Conservation (phyloP, 768 basidiomycete species). For the Lentinula aciculospora region DNA sequence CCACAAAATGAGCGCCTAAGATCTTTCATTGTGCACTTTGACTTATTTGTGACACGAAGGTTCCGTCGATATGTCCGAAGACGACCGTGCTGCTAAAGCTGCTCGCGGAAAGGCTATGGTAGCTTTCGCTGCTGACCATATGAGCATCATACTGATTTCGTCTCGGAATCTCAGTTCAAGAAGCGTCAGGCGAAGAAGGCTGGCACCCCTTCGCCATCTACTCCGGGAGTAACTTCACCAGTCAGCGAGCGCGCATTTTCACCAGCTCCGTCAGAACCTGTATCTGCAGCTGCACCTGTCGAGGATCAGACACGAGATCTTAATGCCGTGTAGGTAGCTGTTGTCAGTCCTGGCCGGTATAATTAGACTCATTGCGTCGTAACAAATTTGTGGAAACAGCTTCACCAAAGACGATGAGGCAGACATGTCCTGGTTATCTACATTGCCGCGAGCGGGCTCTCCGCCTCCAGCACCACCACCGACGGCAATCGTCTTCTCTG, state of each 20-base stretch:
- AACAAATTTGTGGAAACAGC: conserved; percentile 12
- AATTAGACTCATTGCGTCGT: not conserved
- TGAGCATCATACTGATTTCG: not conserved
- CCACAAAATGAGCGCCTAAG: conserved; percentile 4
- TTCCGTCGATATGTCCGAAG: conserved; percentile 47
- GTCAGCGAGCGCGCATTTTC: conserved; percentile 47
- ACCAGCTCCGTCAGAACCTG: conserved; percentile 39
- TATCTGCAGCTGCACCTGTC: conserved; percentile 14
- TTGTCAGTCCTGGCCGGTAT: not conserved
- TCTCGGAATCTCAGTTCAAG: conserved; percentile 52
- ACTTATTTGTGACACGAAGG: too few relatives aligned
- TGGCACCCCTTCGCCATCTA: conserved; percentile 20
- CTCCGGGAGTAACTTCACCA: conserved; percentile 32
- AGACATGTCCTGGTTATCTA: conserved; percentile 55
- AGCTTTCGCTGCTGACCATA: conserved; percentile 16
- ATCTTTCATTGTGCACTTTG: too few relatives aligned
- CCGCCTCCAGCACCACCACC: conserved; percentile 23
- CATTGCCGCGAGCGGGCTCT: conserved; percentile 41
- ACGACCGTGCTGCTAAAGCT: conserved; percentile 76
- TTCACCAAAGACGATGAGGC: conserved; percentile 41
- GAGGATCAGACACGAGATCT: conserved; percentile 48
- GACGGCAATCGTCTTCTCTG: conserved; percentile 2
- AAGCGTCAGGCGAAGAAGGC: conserved; percentile 74
- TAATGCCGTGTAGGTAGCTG: conserved; percentile 59
- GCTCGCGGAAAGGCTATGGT: conserved; percentile 85